Evolutionary conservation across 2,329 filamentous ascomycete species (phyloP), one percentile per base, ranked within the genome.

Genomic region (Xylaria multiplex): DNA sequence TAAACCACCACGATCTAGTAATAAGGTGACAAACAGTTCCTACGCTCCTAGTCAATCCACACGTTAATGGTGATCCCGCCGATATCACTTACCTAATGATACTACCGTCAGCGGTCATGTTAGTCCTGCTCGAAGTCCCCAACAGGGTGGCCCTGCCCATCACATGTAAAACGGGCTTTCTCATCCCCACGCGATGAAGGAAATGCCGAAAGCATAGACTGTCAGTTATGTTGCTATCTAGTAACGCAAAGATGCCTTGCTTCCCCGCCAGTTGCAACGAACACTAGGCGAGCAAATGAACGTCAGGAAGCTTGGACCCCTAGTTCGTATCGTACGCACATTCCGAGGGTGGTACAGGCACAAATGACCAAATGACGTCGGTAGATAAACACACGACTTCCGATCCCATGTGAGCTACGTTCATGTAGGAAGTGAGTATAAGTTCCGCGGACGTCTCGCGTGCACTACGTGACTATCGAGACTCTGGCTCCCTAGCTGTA

Each of bases 161-260:
- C 64, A 67, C 65, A 67, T 67, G 61, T 42, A 45, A 60, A 56
- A 30, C 22, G 11, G 40, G 37, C 49, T 27, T 30, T 30, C n/a
- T 54, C 24, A 16, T 40, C 35, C 35, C 14, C 6, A 19, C 24
- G 27, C 54, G 42, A 52, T 50, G 49, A 49, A 43, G 37, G 24
- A 37, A 52, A 56, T 59, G 62, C 52, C 52, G 56, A 61, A 42
- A 13, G 14, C 16, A 16, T 30, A 27, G 43, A 11, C 16, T 35
- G 7, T 27, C 11, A 19, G 19, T 56, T 6, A 27, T 8, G n/a
- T 49, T 42, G 22, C 37, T 24, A 27, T 30, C 32, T 42, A 19
- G 35, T 57, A 27, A 53, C 50, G 50, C 59, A 11, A 24, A 24
- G 8, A 40, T 11, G 37, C 54, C 35, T n/a, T 14, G 14, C 22